These are phyloP conservation scores for Echria macrotheca DNA, from an alignment of 495 filamentous ascomycete genomes.

Conservation along the genomic window DNA sequence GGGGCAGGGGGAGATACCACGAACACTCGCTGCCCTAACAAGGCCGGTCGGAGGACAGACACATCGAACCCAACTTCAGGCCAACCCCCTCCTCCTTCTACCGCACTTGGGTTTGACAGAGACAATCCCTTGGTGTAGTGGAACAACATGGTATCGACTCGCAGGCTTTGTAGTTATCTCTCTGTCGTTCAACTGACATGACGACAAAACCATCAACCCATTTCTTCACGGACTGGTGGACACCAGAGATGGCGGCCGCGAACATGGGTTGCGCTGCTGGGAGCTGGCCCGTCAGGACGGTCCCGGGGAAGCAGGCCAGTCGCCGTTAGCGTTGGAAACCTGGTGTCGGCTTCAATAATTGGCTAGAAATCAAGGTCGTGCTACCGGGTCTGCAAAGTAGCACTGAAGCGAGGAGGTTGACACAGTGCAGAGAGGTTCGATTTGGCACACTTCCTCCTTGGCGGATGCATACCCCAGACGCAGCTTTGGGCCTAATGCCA, in stretches of 20 bases:
- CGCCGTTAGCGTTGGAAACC: constrained; percentile 6
- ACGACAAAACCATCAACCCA: too few species aligned
- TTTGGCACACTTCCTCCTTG: neutral
- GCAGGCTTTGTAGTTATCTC: too few species aligned
- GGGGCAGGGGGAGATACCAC: too few species aligned
- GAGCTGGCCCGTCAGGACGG: constrained; percentile 5
- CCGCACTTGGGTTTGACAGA: too few species aligned
- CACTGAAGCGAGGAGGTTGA: neutral
- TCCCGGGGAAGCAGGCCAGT: constrained; percentile 10
- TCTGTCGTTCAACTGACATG: too few species aligned
- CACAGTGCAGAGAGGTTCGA: neutral
- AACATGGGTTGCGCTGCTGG: neutral
- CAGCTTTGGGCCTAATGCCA: constrained; percentile 1
- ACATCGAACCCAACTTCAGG: too few species aligned
- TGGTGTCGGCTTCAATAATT: neutral
- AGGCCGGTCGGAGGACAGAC: too few species aligned
- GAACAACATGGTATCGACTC: too few species aligned
- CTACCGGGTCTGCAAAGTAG: neutral
- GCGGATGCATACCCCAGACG: constrained; percentile 14
- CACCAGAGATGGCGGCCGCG: neutral
- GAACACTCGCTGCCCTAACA: too few species aligned
- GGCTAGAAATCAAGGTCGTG: neutral
- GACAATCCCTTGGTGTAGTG: too few species aligned
- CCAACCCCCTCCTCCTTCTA: too few species aligned
- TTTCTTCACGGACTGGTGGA: too few species aligned